Percentiles rank a stretch among this genome's conserved stretches.
phyloP scores from a whole-genome alignment of 805 yeast genomes.

The Blastobotrys chiropterorum region DNA sequence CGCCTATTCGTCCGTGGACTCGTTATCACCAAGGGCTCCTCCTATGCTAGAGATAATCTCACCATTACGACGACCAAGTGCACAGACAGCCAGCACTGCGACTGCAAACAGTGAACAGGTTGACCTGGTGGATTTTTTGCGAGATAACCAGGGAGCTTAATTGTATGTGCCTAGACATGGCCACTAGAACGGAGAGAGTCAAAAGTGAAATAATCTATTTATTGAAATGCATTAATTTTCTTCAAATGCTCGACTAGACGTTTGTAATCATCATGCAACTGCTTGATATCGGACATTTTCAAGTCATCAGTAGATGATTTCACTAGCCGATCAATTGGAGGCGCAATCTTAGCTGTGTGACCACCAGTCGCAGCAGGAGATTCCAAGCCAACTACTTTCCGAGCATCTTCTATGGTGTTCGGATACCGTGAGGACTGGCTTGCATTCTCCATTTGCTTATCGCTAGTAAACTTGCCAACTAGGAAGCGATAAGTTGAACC shows the following conservation, averaged over 20 bases:
- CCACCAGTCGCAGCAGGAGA: constrained; percentile 7
- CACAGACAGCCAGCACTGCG: background rate
- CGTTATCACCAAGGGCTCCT: background rate
- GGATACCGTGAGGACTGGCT: constrained; percentile 11
- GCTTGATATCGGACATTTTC: constrained; percentile 31
- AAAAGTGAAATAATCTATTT: constrained; percentile 20
- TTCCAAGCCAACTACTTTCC: constrained; percentile 21
- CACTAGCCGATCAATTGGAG: constrained; percentile 21
- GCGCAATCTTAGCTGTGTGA: constrained; percentile 3
- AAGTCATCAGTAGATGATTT: constrained; percentile 27
- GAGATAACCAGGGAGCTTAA: background rate
- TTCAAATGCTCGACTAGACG: constrained; percentile 29
- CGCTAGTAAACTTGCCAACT: constrained; percentile 22
- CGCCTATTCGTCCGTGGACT: background rate
- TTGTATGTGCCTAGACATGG: background rate
- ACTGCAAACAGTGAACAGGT: background rate
- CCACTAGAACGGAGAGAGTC: too few species aligned
- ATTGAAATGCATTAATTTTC: constrained; percentile 22
- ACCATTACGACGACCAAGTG: background rate
- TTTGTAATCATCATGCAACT: constrained; percentile 33
- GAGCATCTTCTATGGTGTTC: constrained; percentile 21
- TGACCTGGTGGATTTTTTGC: background rate
- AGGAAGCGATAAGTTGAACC: constrained; percentile 30
- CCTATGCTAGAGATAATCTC: background rate
- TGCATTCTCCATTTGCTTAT: constrained; percentile 1